Percentiles rank a stretch among this genome's conserved stretches.
Conservation (phyloP, 2,329 filamentous ascomycete genomes). For the Cytospora piceicola region DNA sequence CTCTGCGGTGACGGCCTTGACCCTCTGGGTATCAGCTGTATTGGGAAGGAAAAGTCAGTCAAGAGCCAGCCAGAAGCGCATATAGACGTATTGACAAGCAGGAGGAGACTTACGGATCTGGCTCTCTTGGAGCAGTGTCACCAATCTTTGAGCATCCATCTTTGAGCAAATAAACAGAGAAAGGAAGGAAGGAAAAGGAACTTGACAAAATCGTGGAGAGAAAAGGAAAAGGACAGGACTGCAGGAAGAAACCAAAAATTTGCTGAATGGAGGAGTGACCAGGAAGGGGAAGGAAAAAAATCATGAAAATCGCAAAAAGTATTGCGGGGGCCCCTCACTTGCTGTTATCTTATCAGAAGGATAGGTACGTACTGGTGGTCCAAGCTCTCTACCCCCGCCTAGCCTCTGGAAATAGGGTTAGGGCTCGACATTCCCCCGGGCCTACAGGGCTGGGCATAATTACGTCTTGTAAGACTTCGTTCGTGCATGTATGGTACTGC, state of each 20-base stretch:
- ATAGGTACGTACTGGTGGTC: not conserved
- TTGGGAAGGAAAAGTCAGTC: slow-evolving; percentile 38
- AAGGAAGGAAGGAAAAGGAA: slow-evolving; percentile 26
- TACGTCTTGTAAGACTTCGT: too few species aligned
- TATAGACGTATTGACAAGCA: slow-evolving; percentile 21
- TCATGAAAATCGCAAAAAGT: not conserved
- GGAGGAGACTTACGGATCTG: slow-evolving; percentile 72
- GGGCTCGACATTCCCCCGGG: too few species aligned
- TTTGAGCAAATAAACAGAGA: slow-evolving; percentile 36
- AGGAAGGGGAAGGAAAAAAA: slow-evolving; percentile 7
- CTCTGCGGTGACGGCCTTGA: slow-evolving; percentile 87
- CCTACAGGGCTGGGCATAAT: too few species aligned
- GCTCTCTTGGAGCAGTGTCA: slow-evolving; percentile 84
- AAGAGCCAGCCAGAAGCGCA: slow-evolving; percentile 36
- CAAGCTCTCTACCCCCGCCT: not conserved
- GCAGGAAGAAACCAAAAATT: slow-evolving; percentile 7
- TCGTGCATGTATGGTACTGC: too few species aligned
- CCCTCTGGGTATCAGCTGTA: slow-evolving; percentile 81
- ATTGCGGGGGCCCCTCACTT: slow-evolving; percentile 3
- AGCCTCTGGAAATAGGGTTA: too few species aligned
- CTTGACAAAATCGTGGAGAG: slow-evolving; percentile 29
- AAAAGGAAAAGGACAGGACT: slow-evolving; percentile 22
- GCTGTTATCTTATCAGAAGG: not conserved
- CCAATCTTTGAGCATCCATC: slow-evolving; percentile 84
- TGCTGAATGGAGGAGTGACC: not conserved